A percentile compares a stretch with the other conserved stretches of the same genome.
Conservation (phyloP, 805 yeast genomes). For the Starmerella bacillaris region DNA sequence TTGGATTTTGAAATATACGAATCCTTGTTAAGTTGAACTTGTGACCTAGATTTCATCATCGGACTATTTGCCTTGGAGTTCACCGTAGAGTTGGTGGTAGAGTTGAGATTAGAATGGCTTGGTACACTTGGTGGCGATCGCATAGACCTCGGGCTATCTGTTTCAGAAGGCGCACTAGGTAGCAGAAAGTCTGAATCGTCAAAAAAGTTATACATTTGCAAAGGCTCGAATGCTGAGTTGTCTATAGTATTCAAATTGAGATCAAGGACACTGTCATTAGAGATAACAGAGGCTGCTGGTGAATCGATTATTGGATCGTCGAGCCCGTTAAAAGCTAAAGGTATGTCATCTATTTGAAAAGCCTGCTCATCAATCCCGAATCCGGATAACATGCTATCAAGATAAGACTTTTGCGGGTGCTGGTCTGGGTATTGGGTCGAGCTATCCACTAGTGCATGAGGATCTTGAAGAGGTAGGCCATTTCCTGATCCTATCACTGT, state of each 20-base stretch:
- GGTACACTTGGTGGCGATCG: background rate
- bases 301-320: constrained; percentile 12
- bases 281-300: constrained; percentile 1
- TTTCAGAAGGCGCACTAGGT: background rate
- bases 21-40: no score
- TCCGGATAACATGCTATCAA: no score
- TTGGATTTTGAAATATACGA: background rate
- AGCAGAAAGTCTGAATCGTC: background rate
- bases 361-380: constrained; percentile 2
- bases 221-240: constrained; percentile 9
- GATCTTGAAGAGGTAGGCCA: no score
- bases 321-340: constrained; percentile 15
- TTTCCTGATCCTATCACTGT: background rate
- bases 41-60: background rate
- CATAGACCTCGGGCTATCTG: background rate
- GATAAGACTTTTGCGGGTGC: background rate
- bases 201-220: constrained; percentile 12
- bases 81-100: background rate
- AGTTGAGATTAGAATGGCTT: no score
- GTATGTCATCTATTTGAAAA: constrained; percentile 11
- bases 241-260: background rate
- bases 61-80: no score
- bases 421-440: background rate
- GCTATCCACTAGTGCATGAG: no score
- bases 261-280: constrained; percentile 1